Conservation (phyloP, 2,329 filamentous ascomycete genomes). For the Ceratocystis smalleyi region DNA sequence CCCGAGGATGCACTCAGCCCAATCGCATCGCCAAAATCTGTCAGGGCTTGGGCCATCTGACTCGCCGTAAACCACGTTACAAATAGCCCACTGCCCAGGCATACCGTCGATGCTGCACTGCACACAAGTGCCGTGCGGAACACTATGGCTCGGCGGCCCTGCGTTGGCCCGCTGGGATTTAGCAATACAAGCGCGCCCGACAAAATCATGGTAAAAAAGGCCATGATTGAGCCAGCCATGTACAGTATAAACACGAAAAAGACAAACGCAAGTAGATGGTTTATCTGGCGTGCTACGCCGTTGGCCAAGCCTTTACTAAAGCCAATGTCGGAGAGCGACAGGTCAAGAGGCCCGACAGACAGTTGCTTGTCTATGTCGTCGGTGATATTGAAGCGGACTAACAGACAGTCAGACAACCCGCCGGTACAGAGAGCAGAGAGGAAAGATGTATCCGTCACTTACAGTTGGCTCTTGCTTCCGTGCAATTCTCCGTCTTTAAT, state of each 20-base stretch:
- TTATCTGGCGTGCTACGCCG: conserved; percentile 32
- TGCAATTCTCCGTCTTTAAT: conserved; percentile 33
- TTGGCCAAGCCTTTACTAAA: conserved; percentile 24
- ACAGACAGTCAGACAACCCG: not conserved
- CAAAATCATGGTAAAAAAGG: conserved; percentile 26
- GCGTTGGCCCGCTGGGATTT: not conserved
- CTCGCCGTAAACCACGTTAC: conserved; percentile 29
- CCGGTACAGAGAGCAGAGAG: not conserved
- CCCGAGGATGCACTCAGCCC: conserved; percentile 32
- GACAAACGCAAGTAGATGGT: conserved; percentile 35
- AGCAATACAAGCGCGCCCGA: conserved; percentile 18
- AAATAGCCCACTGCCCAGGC: conserved; percentile 29
- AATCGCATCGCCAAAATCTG: conserved; percentile 29
- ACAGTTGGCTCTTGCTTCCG: conserved; percentile 27
- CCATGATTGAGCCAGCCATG: conserved; percentile 31
- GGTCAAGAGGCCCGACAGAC: conserved; percentile 28
- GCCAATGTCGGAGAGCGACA: conserved; percentile 32
- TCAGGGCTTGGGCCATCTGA: conserved; percentile 29
- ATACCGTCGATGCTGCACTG: conserved; percentile 25
- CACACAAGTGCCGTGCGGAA: conserved; percentile 25
- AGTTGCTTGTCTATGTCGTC: conserved; percentile 33
- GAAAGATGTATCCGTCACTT: conserved; percentile 18
- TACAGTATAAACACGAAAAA: conserved; percentile 35
- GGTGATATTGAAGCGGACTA: conserved; percentile 32
- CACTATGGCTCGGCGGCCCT: not conserved